Evolutionary conservation across 2,329 filamentous ascomycete species (phyloP).

Genomic region (Cytospora schulzeri): DNA sequence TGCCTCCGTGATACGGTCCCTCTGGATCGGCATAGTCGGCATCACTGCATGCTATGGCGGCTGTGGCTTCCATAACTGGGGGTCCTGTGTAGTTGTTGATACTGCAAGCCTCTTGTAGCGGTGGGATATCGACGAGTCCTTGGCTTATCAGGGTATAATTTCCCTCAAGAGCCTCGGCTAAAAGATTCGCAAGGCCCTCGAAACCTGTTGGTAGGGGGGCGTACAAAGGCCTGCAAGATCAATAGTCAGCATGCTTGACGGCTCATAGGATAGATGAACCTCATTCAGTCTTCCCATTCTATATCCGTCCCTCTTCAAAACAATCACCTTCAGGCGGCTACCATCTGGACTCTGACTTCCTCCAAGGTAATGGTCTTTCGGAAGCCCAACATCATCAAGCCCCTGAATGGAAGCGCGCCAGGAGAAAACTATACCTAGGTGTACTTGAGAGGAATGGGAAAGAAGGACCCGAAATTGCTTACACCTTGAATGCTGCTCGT

Average conservation of each 20-base stretch:
- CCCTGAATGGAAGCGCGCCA: neutral
- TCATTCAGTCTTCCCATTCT: neutral
- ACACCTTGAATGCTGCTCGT: conserved; percentile 31
- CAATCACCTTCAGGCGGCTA: neutral
- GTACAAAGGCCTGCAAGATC: conserved; percentile 35
- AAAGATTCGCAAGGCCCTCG: conserved; percentile 21
- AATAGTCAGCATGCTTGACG: neutral
- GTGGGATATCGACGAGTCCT: neutral
- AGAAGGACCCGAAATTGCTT: neutral
- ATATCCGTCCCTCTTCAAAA: neutral
- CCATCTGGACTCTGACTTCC: neutral
- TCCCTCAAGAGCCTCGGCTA: conserved; percentile 35
- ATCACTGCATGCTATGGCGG: conserved; percentile 41
- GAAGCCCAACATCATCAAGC: neutral
- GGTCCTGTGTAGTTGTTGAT: conserved; percentile 2
- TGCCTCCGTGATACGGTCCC: conserved; percentile 7
- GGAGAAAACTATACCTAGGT: neutral
- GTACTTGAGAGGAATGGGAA: neutral
- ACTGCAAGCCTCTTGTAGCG: conserved; percentile 24
- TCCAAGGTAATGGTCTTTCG: neutral
- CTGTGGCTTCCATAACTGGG: conserved; percentile 31
- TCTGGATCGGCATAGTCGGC: conserved; percentile 33
- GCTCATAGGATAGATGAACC: no score
- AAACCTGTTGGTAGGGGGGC: conserved; percentile 31
- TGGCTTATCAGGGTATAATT: conserved; percentile 33